Evolutionary conservation across 495 filamentous ascomycete species (phyloP).

Genomic region (Xylaria flabelliformis): DNA sequence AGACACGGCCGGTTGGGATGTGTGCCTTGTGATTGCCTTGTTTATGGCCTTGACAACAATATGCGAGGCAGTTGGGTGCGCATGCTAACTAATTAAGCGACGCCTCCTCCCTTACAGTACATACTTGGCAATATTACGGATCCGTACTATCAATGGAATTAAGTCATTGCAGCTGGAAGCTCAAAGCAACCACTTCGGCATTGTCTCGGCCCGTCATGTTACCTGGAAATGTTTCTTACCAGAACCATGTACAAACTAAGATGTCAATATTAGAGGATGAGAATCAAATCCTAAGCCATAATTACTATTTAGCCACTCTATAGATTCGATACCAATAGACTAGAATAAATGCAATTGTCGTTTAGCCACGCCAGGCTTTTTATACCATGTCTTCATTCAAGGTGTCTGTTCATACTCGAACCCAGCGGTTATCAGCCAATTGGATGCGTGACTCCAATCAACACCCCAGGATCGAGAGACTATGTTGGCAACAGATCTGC

Average conservation of each 20-base stretch:
- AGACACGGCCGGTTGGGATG: background rate
- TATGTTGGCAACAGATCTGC: constrained; percentile 6
- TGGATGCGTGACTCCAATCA: background rate
- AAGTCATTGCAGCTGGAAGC: background rate
- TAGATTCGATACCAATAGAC: background rate
- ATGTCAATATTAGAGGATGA: background rate
- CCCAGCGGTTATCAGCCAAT: background rate
- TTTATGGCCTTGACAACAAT: background rate
- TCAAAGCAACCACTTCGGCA: constrained; percentile 21
- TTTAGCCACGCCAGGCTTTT: background rate
- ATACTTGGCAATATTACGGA: constrained; percentile 2
- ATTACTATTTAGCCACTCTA: background rate
- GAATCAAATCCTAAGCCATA: background rate
- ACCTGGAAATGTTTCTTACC: background rate
- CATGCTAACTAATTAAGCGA: background rate
- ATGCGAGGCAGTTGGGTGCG: background rate
- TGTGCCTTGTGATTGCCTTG: background rate
- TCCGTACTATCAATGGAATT: background rate
- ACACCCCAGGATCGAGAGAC: background rate
- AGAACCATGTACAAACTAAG: background rate
- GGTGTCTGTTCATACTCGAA: background rate
- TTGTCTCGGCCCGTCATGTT: constrained; percentile 10
- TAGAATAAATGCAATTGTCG: background rate
- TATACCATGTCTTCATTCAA: background rate
- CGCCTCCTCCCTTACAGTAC: background rate